Evolutionary conservation across 2,329 filamentous ascomycete species (phyloP).

Genomic region (Chaetothyriales sp.): DNA sequence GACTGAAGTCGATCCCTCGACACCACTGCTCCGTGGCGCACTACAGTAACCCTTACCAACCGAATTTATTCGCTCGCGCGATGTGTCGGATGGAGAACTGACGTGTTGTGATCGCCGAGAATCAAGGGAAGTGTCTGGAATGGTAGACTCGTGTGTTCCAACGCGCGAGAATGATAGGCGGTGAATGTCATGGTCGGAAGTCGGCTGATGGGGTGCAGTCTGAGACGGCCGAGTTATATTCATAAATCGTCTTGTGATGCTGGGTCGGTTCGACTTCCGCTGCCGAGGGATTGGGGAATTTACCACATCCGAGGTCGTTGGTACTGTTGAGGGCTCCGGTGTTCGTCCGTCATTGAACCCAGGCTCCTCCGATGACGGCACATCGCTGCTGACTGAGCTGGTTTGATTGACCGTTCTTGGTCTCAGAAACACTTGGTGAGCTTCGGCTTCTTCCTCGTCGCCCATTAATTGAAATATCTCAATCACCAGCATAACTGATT

Average conservation of each 20-base stretch:
- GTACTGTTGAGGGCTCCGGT: not conserved
- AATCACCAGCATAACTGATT: constrained; percentile 14
- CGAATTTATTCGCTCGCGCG: constrained; percentile 4
- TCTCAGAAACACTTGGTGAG: constrained; percentile 11
- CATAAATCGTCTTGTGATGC: not conserved
- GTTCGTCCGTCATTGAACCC: not conserved
- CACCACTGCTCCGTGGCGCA: constrained; percentile 2
- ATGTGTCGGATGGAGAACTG: constrained; percentile 10
- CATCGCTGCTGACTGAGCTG: not conserved
- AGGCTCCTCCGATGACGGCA: not conserved
- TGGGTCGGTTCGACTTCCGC: not conserved
- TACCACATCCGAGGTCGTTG: not conserved
- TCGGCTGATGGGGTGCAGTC: not conserved
- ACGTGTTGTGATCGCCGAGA: constrained; percentile 1
- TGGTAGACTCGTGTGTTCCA: not conserved
- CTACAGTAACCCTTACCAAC: constrained; percentile 8
- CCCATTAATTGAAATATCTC: constrained; percentile 13
- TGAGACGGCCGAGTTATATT: not conserved
- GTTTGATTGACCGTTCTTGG: not conserved
- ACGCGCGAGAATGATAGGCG: not conserved
- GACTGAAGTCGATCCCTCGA: constrained; percentile 7
- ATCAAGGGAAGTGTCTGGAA: not conserved
- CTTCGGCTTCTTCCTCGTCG: constrained; percentile 13
- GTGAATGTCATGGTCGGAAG: not conserved
- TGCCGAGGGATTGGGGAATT: not conserved